Conservation (phyloP, 345 rosid genomes). For the Gossypium stocksii region DNA sequence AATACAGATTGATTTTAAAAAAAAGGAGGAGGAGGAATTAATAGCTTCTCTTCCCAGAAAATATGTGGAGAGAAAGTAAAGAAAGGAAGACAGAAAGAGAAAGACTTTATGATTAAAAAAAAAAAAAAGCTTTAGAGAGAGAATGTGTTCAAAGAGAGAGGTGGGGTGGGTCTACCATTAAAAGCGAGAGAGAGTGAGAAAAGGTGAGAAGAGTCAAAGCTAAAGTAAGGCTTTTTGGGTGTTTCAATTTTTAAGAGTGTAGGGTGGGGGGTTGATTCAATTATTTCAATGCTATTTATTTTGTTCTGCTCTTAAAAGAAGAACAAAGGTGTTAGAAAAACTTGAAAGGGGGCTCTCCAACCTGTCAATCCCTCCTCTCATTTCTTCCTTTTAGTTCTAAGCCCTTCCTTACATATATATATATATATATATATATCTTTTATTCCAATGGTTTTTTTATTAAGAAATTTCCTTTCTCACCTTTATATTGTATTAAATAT, state of each 20-base stretch:
- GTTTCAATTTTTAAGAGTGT: background rate
- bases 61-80: background rate
- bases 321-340: background rate
- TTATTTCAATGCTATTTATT: constrained; percentile 17
- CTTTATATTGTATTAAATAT: too few species aligned
- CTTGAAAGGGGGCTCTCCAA: constrained; percentile 13
- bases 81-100: constrained; percentile 8
- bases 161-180: constrained; percentile 7
- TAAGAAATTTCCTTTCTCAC: too few species aligned
- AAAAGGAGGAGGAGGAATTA: too few species aligned
- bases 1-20: background rate
- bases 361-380: constrained; percentile 8
- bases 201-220: constrained; percentile 39
- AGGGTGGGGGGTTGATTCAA: constrained; percentile 1
- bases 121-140: background rate
- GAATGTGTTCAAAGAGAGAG: background rate
- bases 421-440: background rate
- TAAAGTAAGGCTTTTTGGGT: constrained; percentile 24
- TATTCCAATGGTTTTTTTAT: background rate
- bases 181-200: background rate
- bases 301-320: constrained; percentile 14
- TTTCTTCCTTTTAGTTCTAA: background rate
- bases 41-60: background rate
- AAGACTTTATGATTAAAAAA: background rate
- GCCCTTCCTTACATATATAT: background rate